Evolutionary conservation across 306 rosid genomes (phyloP).

Genomic region (Rosa rugosa): DNA sequence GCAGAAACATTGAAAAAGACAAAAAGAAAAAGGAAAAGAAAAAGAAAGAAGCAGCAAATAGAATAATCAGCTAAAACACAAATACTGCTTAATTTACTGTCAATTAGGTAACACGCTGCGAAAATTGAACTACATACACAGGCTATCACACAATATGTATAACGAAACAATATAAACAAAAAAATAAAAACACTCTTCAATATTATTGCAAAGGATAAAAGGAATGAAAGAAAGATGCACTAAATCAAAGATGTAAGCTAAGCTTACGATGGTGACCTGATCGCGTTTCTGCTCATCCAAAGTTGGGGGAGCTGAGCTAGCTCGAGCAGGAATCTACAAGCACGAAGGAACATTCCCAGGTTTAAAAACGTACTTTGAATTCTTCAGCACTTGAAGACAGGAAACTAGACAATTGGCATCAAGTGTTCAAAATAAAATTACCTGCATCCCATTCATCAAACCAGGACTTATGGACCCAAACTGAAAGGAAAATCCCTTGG

Average conservation of each 20-base stretch:
- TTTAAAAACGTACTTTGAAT: background rate
- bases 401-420: constrained; percentile 14
- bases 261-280: constrained; percentile 64
- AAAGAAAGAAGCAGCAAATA: background rate
- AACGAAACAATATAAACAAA: background rate
- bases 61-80: background rate
- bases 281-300: constrained; percentile 85
- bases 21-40: background rate
- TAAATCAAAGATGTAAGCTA: background rate
- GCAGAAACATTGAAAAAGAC: background rate
- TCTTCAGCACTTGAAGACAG: background rate
- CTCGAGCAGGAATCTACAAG: constrained; percentile 85
- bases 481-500: constrained; percentile 66
- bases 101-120: background rate
- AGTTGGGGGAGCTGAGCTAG: constrained; percentile 96
- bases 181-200: background rate
- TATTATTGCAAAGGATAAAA: background rate
- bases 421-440: constrained; percentile 33
- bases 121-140: background rate
- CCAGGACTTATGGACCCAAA: constrained; percentile 82
- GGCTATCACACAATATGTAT: background rate
- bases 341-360: constrained; percentile 9
- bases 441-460: constrained; percentile 67
- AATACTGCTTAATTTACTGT: background rate
- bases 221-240: background rate